Conservation (phyloP, 2,329 filamentous ascomycete genomes). For the Aspergillus ibericus region DNA sequence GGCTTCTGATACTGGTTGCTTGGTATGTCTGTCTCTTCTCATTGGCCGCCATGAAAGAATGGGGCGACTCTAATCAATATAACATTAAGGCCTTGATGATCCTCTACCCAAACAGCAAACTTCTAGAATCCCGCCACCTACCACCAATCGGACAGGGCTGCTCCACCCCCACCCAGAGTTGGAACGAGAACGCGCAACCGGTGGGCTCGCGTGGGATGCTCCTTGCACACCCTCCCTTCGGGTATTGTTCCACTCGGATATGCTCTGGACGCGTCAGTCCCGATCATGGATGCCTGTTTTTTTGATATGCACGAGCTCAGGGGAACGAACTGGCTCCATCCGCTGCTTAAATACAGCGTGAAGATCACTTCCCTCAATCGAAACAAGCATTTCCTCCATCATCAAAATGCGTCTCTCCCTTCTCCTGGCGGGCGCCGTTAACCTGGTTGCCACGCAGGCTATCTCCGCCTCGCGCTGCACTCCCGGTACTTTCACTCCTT, state of each 20-base stretch:
- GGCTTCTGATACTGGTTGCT: not conserved
- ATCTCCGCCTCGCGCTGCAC: not conserved
- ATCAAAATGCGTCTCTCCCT: not conserved
- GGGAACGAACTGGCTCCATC: not conserved
- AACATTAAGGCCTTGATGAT: not conserved
- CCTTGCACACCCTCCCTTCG: not conserved
- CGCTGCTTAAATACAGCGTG: not conserved
- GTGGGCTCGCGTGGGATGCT: not conserved
- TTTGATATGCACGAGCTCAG: not conserved
- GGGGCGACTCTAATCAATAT: not conserved
- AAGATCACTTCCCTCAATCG: not conserved
- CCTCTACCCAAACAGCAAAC: not conserved
- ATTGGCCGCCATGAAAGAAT: not conserved
- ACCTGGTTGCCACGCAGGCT: not conserved
- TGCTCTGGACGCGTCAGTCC: not conserved
- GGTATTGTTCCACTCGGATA: not conserved
- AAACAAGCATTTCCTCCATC: not conserved
- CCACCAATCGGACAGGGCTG: not conserved
- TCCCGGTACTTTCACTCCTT: not conserved
- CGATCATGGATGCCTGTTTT: not conserved
- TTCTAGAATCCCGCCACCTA: not conserved
- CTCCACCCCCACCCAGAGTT: not conserved
- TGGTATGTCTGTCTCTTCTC: not conserved
- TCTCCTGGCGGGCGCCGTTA: not conserved
- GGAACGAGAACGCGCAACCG: not conserved